Evolutionary conservation across 2,329 filamentous ascomycete genomes (phyloP).

Genomic region (Atkinsonella hypoxylon): DNA sequence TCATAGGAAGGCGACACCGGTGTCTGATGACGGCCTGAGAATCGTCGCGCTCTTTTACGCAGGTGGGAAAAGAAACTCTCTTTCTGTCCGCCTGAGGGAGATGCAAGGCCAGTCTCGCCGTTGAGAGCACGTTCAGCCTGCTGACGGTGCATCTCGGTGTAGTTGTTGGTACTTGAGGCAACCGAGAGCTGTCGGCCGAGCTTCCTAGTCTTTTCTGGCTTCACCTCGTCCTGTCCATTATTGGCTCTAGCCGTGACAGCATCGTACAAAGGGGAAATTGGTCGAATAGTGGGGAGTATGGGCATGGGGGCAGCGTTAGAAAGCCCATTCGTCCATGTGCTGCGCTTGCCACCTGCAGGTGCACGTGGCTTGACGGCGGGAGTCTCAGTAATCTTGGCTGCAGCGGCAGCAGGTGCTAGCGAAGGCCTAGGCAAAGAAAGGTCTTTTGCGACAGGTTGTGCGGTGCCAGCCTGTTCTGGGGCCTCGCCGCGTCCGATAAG

Average conservation of each 20-base stretch:
- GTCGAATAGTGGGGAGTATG: conserved; percentile 86
- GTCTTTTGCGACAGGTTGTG: conserved; percentile 36
- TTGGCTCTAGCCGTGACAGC: conserved; percentile 82
- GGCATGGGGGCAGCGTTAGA: conserved; percentile 82
- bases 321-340: conserved; percentile 82
- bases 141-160: conserved; percentile 77
- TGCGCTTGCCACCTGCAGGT: conserved; percentile 60
- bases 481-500: conserved; percentile 70
- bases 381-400: conserved; percentile 22
- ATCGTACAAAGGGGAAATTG: conserved; percentile 93
- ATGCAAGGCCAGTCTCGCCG: conserved; percentile 62
- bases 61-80: conserved; percentile 98
- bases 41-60: conserved; percentile 78
- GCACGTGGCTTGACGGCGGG: conserved; percentile 23
- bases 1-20: conserved; percentile 69
- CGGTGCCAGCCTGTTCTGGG: conserved; percentile 41
- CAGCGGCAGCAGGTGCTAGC: conserved; percentile 29
- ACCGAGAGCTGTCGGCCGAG: conserved; percentile 90
- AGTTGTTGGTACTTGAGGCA: conserved; percentile 85
- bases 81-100: conserved; percentile 68
- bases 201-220: conserved; percentile 65
- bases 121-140: conserved; percentile 86
- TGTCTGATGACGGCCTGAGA: conserved; percentile 82
- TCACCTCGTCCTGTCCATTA: conserved; percentile 42
- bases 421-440: conserved; percentile 30